Evolutionary conservation across 2,329 filamentous ascomycete species (phyloP).

Genomic region (Fusarium dlaminii): DNA sequence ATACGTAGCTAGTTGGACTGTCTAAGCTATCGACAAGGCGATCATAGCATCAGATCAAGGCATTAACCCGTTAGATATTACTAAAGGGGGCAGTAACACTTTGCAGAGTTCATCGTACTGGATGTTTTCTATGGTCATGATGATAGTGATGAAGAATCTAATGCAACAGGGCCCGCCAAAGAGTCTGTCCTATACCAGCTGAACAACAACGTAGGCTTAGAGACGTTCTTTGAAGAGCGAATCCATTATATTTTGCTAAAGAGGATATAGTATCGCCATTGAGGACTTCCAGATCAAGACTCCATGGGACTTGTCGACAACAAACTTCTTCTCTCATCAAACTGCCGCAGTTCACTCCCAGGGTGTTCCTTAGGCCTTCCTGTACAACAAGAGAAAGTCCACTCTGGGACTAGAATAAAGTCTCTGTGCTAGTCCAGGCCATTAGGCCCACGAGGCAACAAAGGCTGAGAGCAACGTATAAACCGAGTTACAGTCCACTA

Average conservation of each 20-base stretch:
- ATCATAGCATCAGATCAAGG: not conserved
- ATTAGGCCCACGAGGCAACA: not conserved
- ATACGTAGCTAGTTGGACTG: not conserved
- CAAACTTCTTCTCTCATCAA: rapidly evolving
- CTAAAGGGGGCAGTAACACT: not conserved
- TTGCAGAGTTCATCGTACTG: not conserved
- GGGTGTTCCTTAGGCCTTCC: not conserved
- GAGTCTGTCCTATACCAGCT: not conserved
- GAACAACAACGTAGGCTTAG: not conserved
- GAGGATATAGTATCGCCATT: not conserved
- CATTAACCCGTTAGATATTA: not conserved
- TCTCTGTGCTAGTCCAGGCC: not conserved
- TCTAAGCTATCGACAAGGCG: not conserved
- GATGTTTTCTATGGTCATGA: rapidly evolving
- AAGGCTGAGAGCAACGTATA: not conserved
- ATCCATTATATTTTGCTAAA: not conserved
- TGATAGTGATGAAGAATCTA: not conserved
- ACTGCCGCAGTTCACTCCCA: not conserved
- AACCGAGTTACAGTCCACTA: too few relatives aligned
- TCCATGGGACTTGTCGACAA: not conserved
- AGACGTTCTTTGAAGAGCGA: not conserved
- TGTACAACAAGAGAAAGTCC: rapidly evolving
- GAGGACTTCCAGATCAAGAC: not conserved
- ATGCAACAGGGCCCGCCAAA: not conserved
- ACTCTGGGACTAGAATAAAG: not conserved